phyloP scores from a whole-genome alignment of 176 grass and related monocot species.

The Alopecurus myosuroides region DNA sequence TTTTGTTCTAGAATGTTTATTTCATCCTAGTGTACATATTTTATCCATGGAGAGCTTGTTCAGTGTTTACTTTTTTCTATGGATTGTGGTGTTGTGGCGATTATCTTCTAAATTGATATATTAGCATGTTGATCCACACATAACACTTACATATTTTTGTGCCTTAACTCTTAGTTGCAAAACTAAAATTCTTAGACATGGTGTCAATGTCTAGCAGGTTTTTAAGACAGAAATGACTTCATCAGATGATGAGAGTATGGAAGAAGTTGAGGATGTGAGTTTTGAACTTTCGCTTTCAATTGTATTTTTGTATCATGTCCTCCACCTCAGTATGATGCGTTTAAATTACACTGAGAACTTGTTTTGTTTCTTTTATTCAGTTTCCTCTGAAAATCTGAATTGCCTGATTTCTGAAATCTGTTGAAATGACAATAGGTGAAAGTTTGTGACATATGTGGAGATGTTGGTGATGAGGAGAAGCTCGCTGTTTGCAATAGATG shows the following conservation, averaged over 20 bases:
- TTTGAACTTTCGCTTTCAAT: conserved; percentile 14
- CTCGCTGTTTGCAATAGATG: conserved; percentile 90
- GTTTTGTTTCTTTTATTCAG: background rate
- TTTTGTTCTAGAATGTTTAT: background rate
- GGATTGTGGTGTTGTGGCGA: background rate
- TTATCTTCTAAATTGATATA: background rate
- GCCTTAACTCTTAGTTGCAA: background rate
- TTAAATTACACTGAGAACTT: background rate
- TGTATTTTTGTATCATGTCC: conserved; percentile 5
- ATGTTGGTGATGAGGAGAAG: conserved; percentile 78
- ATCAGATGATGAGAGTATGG: conserved; percentile 31
- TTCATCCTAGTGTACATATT: background rate
- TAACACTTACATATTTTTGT: background rate
- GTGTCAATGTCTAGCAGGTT: conserved; percentile 21
- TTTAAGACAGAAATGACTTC: conserved; percentile 16
- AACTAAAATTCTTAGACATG: conserved; percentile 2
- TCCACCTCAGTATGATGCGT: background rate
- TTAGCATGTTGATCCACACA: background rate
- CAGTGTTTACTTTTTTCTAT: background rate
- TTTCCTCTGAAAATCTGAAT: background rate
- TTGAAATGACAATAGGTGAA: conserved; percentile 63
- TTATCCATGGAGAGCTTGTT: conserved; percentile 2
- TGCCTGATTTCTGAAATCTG: conserved; percentile 23
- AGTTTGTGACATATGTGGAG: conserved; percentile 96
- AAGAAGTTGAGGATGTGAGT: conserved; percentile 82